These are phyloP conservation scores for Ophiostoma ulmi DNA, from an alignment of 2,329 filamentous ascomycete genomes.

Conservation along the genomic window DNA sequence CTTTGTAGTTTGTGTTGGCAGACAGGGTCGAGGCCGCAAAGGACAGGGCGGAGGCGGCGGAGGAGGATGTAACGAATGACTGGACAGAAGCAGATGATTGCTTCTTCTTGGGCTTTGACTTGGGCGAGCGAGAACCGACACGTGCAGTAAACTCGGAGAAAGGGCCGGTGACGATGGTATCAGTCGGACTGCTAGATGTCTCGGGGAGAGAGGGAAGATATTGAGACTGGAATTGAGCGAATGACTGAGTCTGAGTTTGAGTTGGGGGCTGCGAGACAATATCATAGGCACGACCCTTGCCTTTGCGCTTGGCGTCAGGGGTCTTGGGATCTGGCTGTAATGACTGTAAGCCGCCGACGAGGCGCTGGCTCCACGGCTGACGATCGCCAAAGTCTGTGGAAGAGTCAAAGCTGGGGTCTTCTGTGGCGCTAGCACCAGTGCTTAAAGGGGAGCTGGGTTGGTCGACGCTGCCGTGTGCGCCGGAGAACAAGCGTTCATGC, in stretches of 20 bases:
- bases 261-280: slow-evolving; percentile 12
- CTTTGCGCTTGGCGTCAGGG: slow-evolving; percentile 42
- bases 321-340: slow-evolving; percentile 49
- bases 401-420: background rate
- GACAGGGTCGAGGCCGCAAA: slow-evolving; percentile 47
- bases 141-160: slow-evolving; percentile 11
- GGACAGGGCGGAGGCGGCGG: slow-evolving; percentile 20
- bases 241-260: slow-evolving; percentile 13
- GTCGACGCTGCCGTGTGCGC: slow-evolving; percentile 45
- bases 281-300: slow-evolving; percentile 25
- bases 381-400: background rate
- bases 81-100: slow-evolving; percentile 36
- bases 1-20: slow-evolving; percentile 51
- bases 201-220: slow-evolving; percentile 35
- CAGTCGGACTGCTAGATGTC: slow-evolving; percentile 30
- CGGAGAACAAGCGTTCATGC: slow-evolving; percentile 46
- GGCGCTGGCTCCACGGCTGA: slow-evolving; percentile 49
- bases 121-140: background rate
- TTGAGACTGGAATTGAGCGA: slow-evolving; percentile 3
- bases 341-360: slow-evolving; percentile 49
- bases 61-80: slow-evolving; percentile 27
- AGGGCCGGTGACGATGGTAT: slow-evolving; percentile 7
- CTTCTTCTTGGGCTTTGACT: slow-evolving; percentile 26
- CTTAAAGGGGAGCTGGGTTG: slow-evolving; percentile 44
- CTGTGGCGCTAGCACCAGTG: slow-evolving; percentile 27